These are phyloP conservation scores for grape (Vitis vinifera) DNA, from an alignment of 164 flowering plant genomes.

Conservation along the genomic window ASM3070453v1 NC_081813.1:4206501-4207000, in stretches of 20 bases:
- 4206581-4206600: background rate
- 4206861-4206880: conserved; percentile 6
- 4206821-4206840: conserved; percentile 53
- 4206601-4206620: background rate
- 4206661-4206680: conserved; percentile 84
- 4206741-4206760: conserved; percentile 86
- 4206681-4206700: conserved; percentile 92
- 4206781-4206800: conserved; percentile 87
- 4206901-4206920: conserved; percentile 20
- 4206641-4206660: background rate
- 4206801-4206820: conserved; percentile 89
- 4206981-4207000: conserved; percentile 64
- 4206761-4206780: conserved; percentile 98
- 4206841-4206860: conserved; percentile 17
- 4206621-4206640: background rate
- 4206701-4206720: conserved; percentile 76
- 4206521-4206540: no score
- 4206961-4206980: conserved; percentile 96
- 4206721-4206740: conserved; percentile 79
- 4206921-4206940: conserved; percentile 90
- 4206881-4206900: conserved; percentile 3
- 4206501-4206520: no score
- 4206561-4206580: background rate
- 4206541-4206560: no score
- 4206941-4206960: conserved; percentile 92